Base-by-base conservation (phyloP, 1,139 yeast genomes). In the Diutina ranongensis region DNA sequence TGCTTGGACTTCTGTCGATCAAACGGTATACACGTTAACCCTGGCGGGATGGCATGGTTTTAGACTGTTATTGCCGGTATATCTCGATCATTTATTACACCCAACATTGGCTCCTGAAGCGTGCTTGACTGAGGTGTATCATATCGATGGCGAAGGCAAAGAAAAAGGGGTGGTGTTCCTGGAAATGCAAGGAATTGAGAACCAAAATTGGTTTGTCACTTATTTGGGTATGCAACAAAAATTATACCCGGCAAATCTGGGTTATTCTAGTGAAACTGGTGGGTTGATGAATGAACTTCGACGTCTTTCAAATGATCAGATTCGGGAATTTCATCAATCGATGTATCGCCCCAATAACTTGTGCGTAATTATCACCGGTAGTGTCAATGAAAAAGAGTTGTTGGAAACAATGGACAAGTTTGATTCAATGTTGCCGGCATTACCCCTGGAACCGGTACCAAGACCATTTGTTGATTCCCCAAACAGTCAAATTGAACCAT, bases 31-130 rank as follows among this genome's bases (percentile, higher is more conserved):
- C 57, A 87, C 96, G 1, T 68, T 94, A 48, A 76, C 83, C 9
- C 80, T 95, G 38, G 97, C 97, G 0, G 98, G 98, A 5, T 89
- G 97, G 96, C 88, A 85, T 48, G 98, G 97, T 0, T 94, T 94
- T 62, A 77, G 76, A 48, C 72, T 80, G 47, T 65, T 94, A 40
- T 71, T 94, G 40, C 98, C 98, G 0, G 81, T 88, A 1, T 94
- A 92, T 58, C 66, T 94, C 54, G 97, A 94, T 57, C 98, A 92
- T 59, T 64, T 94, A 35, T 62, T 89, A 46, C 63, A 80, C 54
- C 97, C 99, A 1, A 86, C 95, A 0, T 65, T 94, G 48, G 83
- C 95, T 0, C 95, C 88, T 56, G 86, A 80, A 47, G 95, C 95
- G 0, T 92, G 95, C 56, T 67, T 83, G 47, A 92, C 98, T 1